A percentile compares a stretch with the other conserved stretches of the same genome.
These are phyloP conservation scores for Chaetothyriales sp. DNA, from an alignment of 2,329 filamentous ascomycete species.

Conservation along the genomic window DNA sequence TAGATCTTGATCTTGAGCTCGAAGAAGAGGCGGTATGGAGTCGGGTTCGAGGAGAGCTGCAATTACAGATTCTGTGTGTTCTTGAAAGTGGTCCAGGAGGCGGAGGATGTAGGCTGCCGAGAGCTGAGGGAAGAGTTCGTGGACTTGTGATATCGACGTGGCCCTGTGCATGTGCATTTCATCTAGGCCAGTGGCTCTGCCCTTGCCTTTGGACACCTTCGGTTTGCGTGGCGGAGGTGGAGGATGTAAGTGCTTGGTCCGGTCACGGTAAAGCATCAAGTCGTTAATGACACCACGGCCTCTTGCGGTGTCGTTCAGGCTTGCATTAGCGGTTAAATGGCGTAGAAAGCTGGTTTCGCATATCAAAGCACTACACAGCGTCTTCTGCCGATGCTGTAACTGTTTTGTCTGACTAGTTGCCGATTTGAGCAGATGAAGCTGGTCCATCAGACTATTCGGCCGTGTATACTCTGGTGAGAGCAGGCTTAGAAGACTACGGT, in stretches of 20 bases:
- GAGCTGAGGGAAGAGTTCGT: slow-evolving; percentile 81
- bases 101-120: slow-evolving; percentile 69
- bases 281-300: slow-evolving; percentile 28
- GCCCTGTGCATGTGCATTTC: slow-evolving; percentile 64
- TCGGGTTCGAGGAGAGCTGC: slow-evolving; percentile 63
- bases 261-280: slow-evolving; percentile 27
- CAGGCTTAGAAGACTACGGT: background rate
- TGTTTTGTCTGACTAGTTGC: slow-evolving; percentile 41
- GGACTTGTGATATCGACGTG: slow-evolving; percentile 77
- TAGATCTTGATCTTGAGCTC: slow-evolving; percentile 48
- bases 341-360: slow-evolving; percentile 62
- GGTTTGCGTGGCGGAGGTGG: slow-evolving; percentile 24
- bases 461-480: slow-evolving; percentile 28
- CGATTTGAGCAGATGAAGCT: slow-evolving; percentile 66
- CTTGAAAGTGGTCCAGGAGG: slow-evolving; percentile 64
- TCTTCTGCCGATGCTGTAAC: background rate
- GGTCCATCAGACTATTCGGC: slow-evolving; percentile 51
- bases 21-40: slow-evolving; percentile 53
- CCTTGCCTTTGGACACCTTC: slow-evolving; percentile 23
- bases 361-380: slow-evolving; percentile 64
- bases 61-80: slow-evolving; percentile 66
- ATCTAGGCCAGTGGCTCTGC: slow-evolving; percentile 24
- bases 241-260: slow-evolving; percentile 27
- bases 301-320: slow-evolving; percentile 25
- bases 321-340: slow-evolving; percentile 26